Percentiles rank a stretch among this genome's conserved stretches.
Conservation (phyloP, 805 yeast species). For the Starmerella bombi region DNA sequence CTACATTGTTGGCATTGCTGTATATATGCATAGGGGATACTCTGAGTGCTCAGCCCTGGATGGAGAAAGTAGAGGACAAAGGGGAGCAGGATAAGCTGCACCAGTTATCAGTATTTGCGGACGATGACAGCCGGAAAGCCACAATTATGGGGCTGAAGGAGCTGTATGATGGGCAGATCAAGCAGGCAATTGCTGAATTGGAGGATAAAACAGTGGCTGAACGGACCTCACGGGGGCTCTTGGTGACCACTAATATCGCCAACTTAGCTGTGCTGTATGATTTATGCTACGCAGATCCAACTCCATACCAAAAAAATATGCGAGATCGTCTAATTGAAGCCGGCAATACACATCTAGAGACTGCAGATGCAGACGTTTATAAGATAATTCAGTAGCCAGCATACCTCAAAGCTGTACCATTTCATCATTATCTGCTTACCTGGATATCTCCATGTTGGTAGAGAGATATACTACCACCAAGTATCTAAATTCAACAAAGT, state of each 20-base stretch:
- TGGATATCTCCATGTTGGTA: too few species aligned
- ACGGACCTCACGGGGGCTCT: slow-evolving; percentile 2
- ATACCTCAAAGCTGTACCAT: too few species aligned
- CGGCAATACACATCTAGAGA: neutral
- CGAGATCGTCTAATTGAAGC: neutral
- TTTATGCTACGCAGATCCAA: slow-evolving; percentile 12
- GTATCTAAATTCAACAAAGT: too few species aligned
- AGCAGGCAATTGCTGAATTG: slow-evolving; percentile 17
- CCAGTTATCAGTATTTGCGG: slow-evolving; percentile 22
- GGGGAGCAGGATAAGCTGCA: neutral
- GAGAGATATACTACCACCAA: too few species aligned
- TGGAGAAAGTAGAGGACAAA: slow-evolving; percentile 5
- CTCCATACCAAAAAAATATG: neutral
- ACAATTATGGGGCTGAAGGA: slow-evolving; percentile 10
- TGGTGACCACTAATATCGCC: slow-evolving; percentile 8
- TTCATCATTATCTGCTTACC: too few species aligned
- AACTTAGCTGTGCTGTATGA: slow-evolving; percentile 24
- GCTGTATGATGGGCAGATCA: slow-evolving; percentile 22
- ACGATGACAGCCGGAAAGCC: slow-evolving; percentile 14
- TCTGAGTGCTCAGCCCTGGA: slow-evolving; percentile 24
- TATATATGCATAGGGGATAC: slow-evolving; percentile 25
- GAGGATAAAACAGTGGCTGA: slow-evolving; percentile 12
- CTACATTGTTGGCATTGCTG: slow-evolving; percentile 17
- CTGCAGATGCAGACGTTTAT: too few species aligned
- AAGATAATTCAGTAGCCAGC: too few species aligned